Base-by-base conservation (phyloP, 352 stramenopile genomes). In the Phytophthora fragariae region DNA sequence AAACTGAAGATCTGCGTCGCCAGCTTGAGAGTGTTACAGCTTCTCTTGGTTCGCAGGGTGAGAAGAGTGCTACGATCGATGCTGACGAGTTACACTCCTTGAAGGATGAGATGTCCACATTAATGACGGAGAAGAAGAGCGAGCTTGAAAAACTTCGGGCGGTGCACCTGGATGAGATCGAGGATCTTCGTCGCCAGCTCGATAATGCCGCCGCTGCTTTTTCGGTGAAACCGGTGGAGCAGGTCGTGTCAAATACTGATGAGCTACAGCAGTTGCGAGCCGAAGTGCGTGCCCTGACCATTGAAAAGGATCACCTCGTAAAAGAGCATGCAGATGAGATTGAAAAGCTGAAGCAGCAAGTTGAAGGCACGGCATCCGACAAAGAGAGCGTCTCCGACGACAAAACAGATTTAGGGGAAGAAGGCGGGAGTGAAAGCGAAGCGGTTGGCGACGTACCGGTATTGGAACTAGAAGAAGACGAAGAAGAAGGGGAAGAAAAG, bases 221-320 rank as follows among this genome's bases (percentile, higher is more conserved):
- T 12, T 52, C 52, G 33, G n/a, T 31, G 24, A 61, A 65, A 7
- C 57, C 14, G 4, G 63, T 15, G 14, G 35, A 73, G 6, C 68
- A 81, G 7, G 53, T 65, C 1, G 73, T 72, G 55, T 65, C 70
- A 33, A 78, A 61, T 70, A 65, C 59, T 24, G 73, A 79, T 49
- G 64, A 83, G 62, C 56, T 86, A 7, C 61, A 80, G 10, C 50
- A 68, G 5, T 24, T 76, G 29, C 57, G 65, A n/a, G 66, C 71
- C 11, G 69, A 81, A 24, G 47, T 87, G 5, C 62, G 68, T 29
- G 24, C 41, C 4, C 64, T 77, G 50, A 70, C 62, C 15, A 72
- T 65, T 21, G 65, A 70, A 15, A 81, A 70, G 35, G 65, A 68
- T 37, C 44, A 47, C 29, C 70, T 76, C 9, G 70, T 65, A 31